These are phyloP conservation scores for Arctium lappa DNA, from an alignment of 129 eudicot species.

Conservation along the genomic window DNA sequence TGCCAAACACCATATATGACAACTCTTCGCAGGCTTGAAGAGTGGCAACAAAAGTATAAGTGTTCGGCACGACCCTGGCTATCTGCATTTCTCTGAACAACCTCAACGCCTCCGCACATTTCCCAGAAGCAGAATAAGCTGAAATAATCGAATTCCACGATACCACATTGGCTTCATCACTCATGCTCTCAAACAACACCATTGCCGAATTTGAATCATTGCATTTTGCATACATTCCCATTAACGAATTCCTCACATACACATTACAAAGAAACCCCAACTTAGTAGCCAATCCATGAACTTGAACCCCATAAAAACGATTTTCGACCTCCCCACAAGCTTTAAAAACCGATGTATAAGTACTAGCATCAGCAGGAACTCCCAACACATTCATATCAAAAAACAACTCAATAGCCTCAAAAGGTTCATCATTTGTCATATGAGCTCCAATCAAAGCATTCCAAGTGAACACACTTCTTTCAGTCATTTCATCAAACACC, in stretches of 20 bases:
- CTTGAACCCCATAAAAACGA: conserved; percentile 45
- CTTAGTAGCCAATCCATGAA: conserved; percentile 64
- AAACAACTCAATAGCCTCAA: conserved; percentile 45
- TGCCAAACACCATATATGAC: conserved; percentile 26
- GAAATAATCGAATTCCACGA: conserved; percentile 83
- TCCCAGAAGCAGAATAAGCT: conserved; percentile 36
- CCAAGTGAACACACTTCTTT: conserved; percentile 71
- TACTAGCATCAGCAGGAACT: conserved; percentile 52
- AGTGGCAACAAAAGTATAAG: conserved; percentile 67
- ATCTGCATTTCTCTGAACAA: conserved; percentile 55
- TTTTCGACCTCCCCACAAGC: conserved; percentile 54
- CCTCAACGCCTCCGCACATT: conserved; percentile 33
- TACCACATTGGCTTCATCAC: conserved; percentile 51
- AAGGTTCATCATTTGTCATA: conserved; percentile 43
- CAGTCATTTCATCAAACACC: conserved; percentile 75
- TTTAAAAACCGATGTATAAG: conserved; percentile 49
- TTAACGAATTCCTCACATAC: conserved; percentile 58
- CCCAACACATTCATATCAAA: conserved; percentile 49
- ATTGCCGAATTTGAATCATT: conserved; percentile 36
- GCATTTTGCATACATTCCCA: conserved; percentile 64
- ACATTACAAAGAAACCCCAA: conserved; percentile 46
- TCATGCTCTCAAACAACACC: conserved; percentile 40
- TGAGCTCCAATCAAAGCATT: conserved; percentile 87
- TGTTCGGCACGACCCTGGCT: conserved; percentile 42
- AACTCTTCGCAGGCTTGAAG: conserved; percentile 68